Evolutionary conservation across 176 grass and related monocot genomes (phyloP).

Genomic region (Oryza officinalis): DNA sequence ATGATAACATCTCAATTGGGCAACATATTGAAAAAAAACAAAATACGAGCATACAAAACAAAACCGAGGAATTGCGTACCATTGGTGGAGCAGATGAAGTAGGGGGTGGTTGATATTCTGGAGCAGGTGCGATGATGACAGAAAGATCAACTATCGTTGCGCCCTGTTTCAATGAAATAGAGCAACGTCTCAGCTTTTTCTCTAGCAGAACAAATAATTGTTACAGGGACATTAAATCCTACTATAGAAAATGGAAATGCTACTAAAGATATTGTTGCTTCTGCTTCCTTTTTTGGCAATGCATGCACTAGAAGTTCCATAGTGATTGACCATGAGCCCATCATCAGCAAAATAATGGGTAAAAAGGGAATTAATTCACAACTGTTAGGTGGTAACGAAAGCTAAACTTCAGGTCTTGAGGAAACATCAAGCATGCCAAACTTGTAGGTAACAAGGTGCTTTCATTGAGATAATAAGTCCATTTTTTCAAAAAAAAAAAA

Average conservation of each 20-base stretch:
- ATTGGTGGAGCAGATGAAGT: constrained; percentile 52
- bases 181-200: constrained; percentile 11
- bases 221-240: neutral
- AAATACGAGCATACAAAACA: neutral
- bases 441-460: neutral
- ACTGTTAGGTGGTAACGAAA: neutral
- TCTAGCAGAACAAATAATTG: neutral
- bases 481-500: neutral
- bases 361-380: constrained; percentile 11
- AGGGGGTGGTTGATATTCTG: constrained; percentile 68
- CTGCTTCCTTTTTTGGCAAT: neutral
- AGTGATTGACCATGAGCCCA: constrained; percentile 1
- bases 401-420: neutral
- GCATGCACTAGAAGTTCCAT: neutral
- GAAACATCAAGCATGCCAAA: neutral
- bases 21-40: neutral
- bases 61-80: constrained; percentile 34
- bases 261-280: neutral
- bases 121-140: constrained; percentile 73
- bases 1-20: neutral
- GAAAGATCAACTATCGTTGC: constrained; percentile 92
- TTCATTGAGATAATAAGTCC: neutral
- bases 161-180: constrained; percentile 51
- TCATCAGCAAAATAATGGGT: constrained; percentile 1
- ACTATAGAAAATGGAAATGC: neutral